These are phyloP conservation scores for Russula ochroleuca DNA, from an alignment of 768 basidiomycete genomes.

Conservation along the genomic window DNA sequence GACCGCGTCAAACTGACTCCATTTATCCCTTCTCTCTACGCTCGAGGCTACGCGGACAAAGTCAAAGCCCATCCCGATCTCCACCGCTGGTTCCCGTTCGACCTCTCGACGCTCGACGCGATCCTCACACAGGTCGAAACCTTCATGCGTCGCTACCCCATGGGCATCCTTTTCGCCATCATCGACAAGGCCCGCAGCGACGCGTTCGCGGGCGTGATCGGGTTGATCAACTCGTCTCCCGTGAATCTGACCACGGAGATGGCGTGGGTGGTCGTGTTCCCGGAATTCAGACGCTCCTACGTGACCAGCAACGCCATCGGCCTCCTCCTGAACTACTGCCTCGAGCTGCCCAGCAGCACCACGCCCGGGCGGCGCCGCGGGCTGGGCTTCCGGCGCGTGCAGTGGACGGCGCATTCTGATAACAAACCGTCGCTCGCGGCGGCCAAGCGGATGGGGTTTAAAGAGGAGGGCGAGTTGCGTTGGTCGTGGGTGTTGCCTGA, in stretches of 20 bases:
- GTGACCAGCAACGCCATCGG: slow-evolving; percentile 33
- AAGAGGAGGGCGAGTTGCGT: slow-evolving; percentile 39
- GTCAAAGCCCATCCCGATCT: slow-evolving; percentile 31
- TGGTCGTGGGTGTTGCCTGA: slow-evolving; percentile 38
- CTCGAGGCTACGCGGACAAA: slow-evolving; percentile 32
- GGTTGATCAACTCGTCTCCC: slow-evolving; percentile 30
- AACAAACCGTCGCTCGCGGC: slow-evolving; percentile 40
- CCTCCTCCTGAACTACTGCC: slow-evolving; percentile 40
- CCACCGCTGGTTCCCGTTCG: slow-evolving; percentile 36
- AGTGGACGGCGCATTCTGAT: slow-evolving; percentile 39
- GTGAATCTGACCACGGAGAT: slow-evolving; percentile 13
- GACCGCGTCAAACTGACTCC: slow-evolving; percentile 39
- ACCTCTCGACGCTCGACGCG: slow-evolving; percentile 25
- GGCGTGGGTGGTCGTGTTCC: slow-evolving; percentile 19
- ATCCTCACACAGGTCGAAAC: slow-evolving; percentile 31
- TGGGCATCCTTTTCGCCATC: slow-evolving; percentile 37
- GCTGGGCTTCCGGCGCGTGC: slow-evolving; percentile 44
- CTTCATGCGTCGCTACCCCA: slow-evolving; percentile 25
- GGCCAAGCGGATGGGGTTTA: slow-evolving; percentile 47
- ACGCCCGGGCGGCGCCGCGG: slow-evolving; percentile 30
- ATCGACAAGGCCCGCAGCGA: slow-evolving; percentile 40
- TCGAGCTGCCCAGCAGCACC: slow-evolving; percentile 29
- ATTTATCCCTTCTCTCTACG: slow-evolving; percentile 40
- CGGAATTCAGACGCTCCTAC: slow-evolving; percentile 18
- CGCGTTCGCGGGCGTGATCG: slow-evolving; percentile 39